These are phyloP conservation scores for Flaveria trinervia DNA, from an alignment of 129 eudicot species.

Conservation along the genomic window DNA sequence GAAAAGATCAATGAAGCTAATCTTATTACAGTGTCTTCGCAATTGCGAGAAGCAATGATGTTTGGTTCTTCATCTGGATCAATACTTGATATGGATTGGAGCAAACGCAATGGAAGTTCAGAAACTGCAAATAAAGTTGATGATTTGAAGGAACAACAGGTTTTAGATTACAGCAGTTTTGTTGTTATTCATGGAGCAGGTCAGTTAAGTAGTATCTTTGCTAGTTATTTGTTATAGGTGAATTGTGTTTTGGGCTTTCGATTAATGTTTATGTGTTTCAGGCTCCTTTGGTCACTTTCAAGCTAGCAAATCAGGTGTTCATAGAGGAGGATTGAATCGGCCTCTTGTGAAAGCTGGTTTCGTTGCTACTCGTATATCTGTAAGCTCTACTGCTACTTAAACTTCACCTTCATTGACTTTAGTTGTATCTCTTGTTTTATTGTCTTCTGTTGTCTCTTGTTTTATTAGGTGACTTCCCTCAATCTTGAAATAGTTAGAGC, in stretches of 20 bases:
- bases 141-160: slow-evolving; percentile 41
- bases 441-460: slow-evolving; percentile 9
- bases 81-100: slow-evolving; percentile 89
- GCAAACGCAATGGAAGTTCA: slow-evolving; percentile 59
- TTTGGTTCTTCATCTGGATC: slow-evolving; percentile 39
- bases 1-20: slow-evolving; percentile 79
- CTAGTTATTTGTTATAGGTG: neutral
- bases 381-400: slow-evolving; percentile 34
- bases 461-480: slow-evolving; percentile 80
- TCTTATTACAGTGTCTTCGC: slow-evolving; percentile 63
- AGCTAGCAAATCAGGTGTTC: slow-evolving; percentile 98
- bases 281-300: slow-evolving; percentile 99
- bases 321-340: slow-evolving; percentile 70
- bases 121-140: slow-evolving; percentile 44
- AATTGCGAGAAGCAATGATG: slow-evolving; percentile 69
- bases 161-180: slow-evolving; percentile 45
- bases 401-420: slow-evolving; percentile 3
- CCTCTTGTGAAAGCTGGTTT: slow-evolving; percentile 93
- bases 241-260: neutral
- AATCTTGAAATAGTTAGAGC: slow-evolving; percentile 96
- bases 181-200: slow-evolving; percentile 99
- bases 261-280: slow-evolving; percentile 32
- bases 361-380: slow-evolving; percentile 97
- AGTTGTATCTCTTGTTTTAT: neutral
- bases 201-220: slow-evolving; percentile 29